Evolutionary conservation across 2,329 filamentous ascomycete genomes (phyloP).

Genomic region (Thermoascus crustaceus): DNA sequence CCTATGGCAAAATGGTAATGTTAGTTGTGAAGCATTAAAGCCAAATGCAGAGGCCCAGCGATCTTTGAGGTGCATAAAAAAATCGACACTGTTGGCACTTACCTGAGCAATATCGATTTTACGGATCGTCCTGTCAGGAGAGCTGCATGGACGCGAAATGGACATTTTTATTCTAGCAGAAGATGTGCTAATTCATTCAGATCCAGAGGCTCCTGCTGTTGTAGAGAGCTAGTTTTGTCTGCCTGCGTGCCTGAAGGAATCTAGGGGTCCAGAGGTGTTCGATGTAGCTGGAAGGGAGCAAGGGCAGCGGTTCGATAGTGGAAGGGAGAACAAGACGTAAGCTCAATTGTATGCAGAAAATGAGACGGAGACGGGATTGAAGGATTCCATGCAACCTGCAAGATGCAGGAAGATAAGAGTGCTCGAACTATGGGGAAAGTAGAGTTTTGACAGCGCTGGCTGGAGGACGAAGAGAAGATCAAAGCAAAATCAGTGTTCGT

Average conservation of each 20-base stretch:
- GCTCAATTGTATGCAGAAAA: no score
- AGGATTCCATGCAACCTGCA: no score
- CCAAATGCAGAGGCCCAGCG: not conserved
- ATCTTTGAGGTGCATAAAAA: no score
- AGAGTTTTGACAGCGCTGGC: not conserved
- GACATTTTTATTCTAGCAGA: constrained; percentile 21
- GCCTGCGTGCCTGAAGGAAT: no score
- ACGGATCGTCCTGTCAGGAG: constrained; percentile 31
- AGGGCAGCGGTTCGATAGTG: no score
- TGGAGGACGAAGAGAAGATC: not conserved
- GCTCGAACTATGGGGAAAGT: not conserved
- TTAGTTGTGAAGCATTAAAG: no score
- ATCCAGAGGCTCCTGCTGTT: constrained; percentile 4
- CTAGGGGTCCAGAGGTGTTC: no score
- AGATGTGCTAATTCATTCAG: constrained; percentile 10
- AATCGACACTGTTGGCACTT: no score
- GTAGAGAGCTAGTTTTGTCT: no score
- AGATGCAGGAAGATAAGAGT: not conserved
- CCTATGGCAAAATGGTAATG: constrained; percentile 47
- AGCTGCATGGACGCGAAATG: constrained; percentile 20
- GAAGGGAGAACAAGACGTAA: no score
- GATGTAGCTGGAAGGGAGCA: no score
- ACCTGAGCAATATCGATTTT: constrained; percentile 37
- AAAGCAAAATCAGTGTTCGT: constrained; percentile 1
- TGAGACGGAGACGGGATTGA: no score